phyloP scores from a whole-genome alignment of 2,329 filamentous ascomycete species.

The Fusarium sp. region DNA sequence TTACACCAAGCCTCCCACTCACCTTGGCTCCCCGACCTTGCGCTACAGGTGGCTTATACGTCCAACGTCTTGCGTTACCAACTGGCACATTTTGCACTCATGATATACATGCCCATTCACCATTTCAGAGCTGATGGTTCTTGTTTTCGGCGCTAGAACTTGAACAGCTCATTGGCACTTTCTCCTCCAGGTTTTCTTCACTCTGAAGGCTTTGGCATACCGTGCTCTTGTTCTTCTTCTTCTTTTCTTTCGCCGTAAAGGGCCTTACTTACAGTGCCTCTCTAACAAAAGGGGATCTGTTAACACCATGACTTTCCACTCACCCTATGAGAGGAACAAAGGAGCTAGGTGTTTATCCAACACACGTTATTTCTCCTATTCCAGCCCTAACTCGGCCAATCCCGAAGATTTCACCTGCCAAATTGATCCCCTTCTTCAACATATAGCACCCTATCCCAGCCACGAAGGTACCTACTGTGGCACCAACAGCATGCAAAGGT shows the following conservation, averaged over 20 bases:
- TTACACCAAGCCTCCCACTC: not conserved
- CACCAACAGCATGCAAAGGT: conserved; percentile 28
- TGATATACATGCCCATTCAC: not conserved
- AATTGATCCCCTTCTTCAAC: conserved; percentile 29
- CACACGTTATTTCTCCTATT: not conserved
- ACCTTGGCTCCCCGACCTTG: not conserved
- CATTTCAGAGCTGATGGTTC: not conserved
- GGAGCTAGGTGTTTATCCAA: not conserved
- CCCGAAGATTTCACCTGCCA: conserved; percentile 5
- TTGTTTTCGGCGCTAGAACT: not conserved
- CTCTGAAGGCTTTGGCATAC: not conserved
- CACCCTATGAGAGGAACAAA: not conserved
- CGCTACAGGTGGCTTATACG: conserved; percentile 24
- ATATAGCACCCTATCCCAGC: not conserved
- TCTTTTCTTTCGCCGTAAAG: not conserved
- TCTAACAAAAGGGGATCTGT: not conserved
- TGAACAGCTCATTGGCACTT: not conserved
- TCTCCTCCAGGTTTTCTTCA: not conserved
- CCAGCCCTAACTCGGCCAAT: not conserved
- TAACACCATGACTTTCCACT: conserved; percentile 7
- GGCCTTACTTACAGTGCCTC: not conserved
- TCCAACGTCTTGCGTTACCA: conserved; percentile 12
- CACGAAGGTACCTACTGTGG: not conserved
- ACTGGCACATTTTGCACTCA: not conserved
- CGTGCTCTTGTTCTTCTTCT: not conserved